Base-by-base conservation (phyloP, 306 rosid species). In the Begonia peltatifolia region DNA sequence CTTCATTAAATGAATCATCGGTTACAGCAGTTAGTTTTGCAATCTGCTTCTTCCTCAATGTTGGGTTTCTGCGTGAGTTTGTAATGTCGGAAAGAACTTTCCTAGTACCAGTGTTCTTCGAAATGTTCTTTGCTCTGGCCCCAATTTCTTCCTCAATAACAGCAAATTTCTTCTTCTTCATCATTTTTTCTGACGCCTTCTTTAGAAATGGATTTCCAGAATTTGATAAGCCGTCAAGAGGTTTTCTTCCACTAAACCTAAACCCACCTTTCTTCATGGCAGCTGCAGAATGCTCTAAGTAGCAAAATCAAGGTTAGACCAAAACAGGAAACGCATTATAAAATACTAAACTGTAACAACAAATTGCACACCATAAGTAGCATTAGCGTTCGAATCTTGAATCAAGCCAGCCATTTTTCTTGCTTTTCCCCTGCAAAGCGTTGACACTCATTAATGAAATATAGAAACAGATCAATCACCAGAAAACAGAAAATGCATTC, bases 1-100 rank as follows among this genome's bases (percentile, higher is more conserved):
- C 35, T 6, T 35, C 73, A 30, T 43, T 20, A 42, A 65, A 63
- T 58, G 60, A 55, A 41, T 73, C 74, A 52, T 67, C 72, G 10
- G 54, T 14, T 53, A 50, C 57, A 14, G 48, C 57, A 56, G 65
- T 67, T 11, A 54, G 55, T 68, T 81, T 77, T 63, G 52, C 46
- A 63, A 42, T 64, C 38, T 49, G 68, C 44, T 72, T 77, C 50
- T 47, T 70, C 50, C 51, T 72, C 12, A 58, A 43, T 14, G 56
- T 50, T 67, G 54, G 64, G 6, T 54, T 57, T 35, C 47, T 59
- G 46, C 11, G 52, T 2, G 76, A 63, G 60, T 82, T 82, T 56
- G 90, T 78, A 58, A 82, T 82, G 71, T 82, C 90, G 12, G 71
- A 57, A 52, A 82, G 90, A 0, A 75, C 78, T 58, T 66, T 78